Evolutionary conservation across 2,329 filamentous ascomycete genomes (phyloP).

Genomic region (Exophiala mesophila): DNA sequence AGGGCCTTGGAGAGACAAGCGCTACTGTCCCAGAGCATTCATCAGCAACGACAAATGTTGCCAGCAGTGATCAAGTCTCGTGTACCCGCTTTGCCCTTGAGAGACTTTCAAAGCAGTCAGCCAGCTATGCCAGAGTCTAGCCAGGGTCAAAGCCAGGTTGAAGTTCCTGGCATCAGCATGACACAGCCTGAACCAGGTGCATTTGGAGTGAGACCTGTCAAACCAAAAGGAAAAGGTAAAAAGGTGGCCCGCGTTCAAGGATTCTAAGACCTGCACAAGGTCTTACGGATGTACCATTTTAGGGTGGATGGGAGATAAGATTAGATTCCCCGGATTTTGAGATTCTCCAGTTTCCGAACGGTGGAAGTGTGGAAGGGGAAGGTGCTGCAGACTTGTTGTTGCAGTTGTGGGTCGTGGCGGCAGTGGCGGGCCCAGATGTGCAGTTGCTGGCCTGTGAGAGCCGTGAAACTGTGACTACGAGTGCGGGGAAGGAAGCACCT

Average conservation of each 20-base stretch:
- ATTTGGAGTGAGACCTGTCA: constrained; percentile 15
- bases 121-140: constrained; percentile 8
- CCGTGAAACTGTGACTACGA: too few species aligned
- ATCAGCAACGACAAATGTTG: constrained; percentile 11
- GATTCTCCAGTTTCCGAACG: constrained; percentile 14
- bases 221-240: constrained; percentile 14
- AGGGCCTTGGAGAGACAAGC: constrained; percentile 13
- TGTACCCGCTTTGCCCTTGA: constrained; percentile 6
- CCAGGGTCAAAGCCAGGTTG: constrained; percentile 10
- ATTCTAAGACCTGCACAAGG: too few species aligned
- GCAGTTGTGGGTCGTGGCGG: too few species aligned
- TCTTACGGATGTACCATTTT: too few species aligned
- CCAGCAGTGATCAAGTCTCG: constrained; percentile 7
- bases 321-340: constrained; percentile 21
- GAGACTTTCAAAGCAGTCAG: constrained; percentile 22
- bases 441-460: too few species aligned
- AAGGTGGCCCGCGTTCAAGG: constrained; percentile 15
- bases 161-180: constrained; percentile 11
- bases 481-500: constrained; percentile 16
- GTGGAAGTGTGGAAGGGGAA: not conserved
- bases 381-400: too few species aligned
- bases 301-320: not conserved
- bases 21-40: constrained; percentile 11
- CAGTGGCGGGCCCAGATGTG: too few species aligned
- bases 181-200: constrained; percentile 24